Percentiles rank a stretch among this genome's conserved stretches.
phyloP scores from a whole-genome alignment of 371 early-diverging fungal genomes.

The Rhizopus arrhizus region DNA sequence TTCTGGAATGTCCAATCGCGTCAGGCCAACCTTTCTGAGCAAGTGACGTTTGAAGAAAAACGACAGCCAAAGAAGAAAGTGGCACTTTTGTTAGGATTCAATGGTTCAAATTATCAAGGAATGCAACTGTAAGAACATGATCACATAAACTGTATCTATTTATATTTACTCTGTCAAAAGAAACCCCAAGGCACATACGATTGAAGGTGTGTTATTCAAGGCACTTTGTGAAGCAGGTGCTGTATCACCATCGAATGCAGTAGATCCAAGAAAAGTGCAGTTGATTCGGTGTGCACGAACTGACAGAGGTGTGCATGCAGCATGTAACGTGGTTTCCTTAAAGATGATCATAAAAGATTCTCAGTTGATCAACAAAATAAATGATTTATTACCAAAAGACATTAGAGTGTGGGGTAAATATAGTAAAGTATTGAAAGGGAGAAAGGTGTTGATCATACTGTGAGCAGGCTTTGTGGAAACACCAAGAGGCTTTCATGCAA shows the following conservation, averaged over 20 bases:
- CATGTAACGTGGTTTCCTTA: slow-evolving; percentile 90
- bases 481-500: slow-evolving; percentile 86
- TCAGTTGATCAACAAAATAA: slow-evolving; percentile 75
- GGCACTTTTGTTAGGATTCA: slow-evolving; percentile 87
- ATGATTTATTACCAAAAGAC: slow-evolving; percentile 73
- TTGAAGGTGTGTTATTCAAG: slow-evolving; percentile 81
- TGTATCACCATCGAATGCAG: slow-evolving; percentile 75
- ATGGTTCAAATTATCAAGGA: slow-evolving; percentile 95
- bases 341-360: slow-evolving; percentile 84
- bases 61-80: slow-evolving; percentile 87
- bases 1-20: too few species aligned
- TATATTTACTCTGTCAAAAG: slow-evolving; percentile 31
- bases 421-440: neutral
- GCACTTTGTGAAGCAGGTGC: slow-evolving; percentile 76
- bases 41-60: slow-evolving; percentile 4
- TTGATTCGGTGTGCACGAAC: slow-evolving; percentile 94
- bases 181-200: slow-evolving; percentile 72
- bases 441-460: neutral
- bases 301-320: slow-evolving; percentile 99
- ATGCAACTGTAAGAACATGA: slow-evolving; percentile 82
- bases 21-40: too few species aligned
- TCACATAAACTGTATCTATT: neutral
- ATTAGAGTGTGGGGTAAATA: slow-evolving; percentile 83
- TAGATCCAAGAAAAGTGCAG: slow-evolving; percentile 77
- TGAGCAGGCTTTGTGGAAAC: slow-evolving; percentile 68